A percentile compares a stretch with the other conserved stretches of the same genome.
Conservation (phyloP, 768 basidiomycete species). For the Albatrellus ellisii region DNA sequence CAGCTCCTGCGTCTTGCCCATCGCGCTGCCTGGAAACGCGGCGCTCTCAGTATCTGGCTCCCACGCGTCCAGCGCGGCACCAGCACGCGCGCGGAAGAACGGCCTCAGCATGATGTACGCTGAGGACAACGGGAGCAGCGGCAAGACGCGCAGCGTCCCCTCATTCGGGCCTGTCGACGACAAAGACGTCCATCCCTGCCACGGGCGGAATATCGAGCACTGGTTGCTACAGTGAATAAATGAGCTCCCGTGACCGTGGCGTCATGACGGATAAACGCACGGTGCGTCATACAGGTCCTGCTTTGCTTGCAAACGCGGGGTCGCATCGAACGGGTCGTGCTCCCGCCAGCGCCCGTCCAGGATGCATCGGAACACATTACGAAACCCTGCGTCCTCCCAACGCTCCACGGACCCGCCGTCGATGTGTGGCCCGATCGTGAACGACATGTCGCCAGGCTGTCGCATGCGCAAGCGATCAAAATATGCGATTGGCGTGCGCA, state of each 20-base stretch:
- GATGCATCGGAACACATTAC: conserved; percentile 48
- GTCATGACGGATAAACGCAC: not conserved
- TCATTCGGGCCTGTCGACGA: conserved; percentile 43
- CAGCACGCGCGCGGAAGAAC: conserved; percentile 44
- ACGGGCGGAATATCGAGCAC: conserved; percentile 28
- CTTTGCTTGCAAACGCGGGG: conserved; percentile 43
- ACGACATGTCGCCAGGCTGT: conserved; percentile 53
- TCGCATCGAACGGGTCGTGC: conserved; percentile 57
- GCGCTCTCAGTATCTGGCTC: conserved; percentile 16
- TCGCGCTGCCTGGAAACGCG: conserved; percentile 16
- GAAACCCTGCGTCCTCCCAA: conserved; percentile 51
- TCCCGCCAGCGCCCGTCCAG: conserved; percentile 46
- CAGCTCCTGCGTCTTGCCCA: conserved; percentile 28
- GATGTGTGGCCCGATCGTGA: conserved; percentile 49
- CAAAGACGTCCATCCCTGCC: conserved; percentile 52
- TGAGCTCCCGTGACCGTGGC: not conserved
- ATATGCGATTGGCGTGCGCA: conserved; percentile 56
- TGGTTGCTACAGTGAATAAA: conserved; percentile 7
- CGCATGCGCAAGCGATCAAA: conserved; percentile 68
- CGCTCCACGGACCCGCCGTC: conserved; percentile 65
- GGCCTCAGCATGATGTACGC: conserved; percentile 65
- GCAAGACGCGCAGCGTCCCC: conserved; percentile 59
- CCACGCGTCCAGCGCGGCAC: conserved; percentile 22
- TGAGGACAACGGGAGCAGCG: conserved; percentile 51
- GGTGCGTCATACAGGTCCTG: conserved; percentile 12